phyloP scores from a whole-genome alignment of 345 rosid genomes.

The Eucalyptus caleyi region DNA sequence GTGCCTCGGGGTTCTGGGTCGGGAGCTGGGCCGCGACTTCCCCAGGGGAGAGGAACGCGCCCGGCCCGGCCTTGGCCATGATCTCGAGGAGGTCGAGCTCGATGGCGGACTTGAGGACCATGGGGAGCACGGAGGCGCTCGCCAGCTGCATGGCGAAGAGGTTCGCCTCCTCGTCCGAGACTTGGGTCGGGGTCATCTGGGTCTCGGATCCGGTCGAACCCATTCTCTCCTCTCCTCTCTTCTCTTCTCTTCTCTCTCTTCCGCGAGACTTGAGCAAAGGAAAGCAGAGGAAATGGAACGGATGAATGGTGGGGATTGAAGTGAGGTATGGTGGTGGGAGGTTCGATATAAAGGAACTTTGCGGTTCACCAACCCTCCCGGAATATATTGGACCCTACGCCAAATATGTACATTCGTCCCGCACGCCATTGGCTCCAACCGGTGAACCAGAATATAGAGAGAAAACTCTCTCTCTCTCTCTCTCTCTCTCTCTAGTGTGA shows the following conservation, averaged over 20 bases:
- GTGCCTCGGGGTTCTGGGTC: slow-evolving; percentile 70
- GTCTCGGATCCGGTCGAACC: slow-evolving; percentile 50
- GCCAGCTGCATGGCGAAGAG: slow-evolving; percentile 67
- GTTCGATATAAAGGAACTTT: neutral
- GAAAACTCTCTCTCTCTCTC: neutral
- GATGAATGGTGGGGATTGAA: neutral
- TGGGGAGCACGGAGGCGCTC: slow-evolving; percentile 71
- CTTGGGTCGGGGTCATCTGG: slow-evolving; percentile 57
- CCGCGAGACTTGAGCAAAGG: neutral
- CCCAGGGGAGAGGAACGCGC: slow-evolving; percentile 39
- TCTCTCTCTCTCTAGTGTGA: neutral
- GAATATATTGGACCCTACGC: neutral
- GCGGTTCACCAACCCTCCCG: neutral
- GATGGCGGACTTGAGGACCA: slow-evolving; percentile 78
- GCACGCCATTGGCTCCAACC: neutral
- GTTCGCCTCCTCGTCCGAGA: slow-evolving; percentile 65
- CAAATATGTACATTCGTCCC: neutral
- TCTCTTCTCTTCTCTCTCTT: neutral
- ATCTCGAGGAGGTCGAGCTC: slow-evolving; percentile 87
- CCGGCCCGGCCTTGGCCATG: slow-evolving; percentile 47
- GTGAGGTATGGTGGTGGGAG: neutral
- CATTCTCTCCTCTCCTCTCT: slow-evolving; percentile 8
- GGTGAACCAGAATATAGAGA: neutral
- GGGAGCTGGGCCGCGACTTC: slow-evolving; percentile 64
- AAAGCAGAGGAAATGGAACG: neutral